phyloP scores from a whole-genome alignment of 495 filamentous ascomycete species.

The Penicillium alfredii region DNA sequence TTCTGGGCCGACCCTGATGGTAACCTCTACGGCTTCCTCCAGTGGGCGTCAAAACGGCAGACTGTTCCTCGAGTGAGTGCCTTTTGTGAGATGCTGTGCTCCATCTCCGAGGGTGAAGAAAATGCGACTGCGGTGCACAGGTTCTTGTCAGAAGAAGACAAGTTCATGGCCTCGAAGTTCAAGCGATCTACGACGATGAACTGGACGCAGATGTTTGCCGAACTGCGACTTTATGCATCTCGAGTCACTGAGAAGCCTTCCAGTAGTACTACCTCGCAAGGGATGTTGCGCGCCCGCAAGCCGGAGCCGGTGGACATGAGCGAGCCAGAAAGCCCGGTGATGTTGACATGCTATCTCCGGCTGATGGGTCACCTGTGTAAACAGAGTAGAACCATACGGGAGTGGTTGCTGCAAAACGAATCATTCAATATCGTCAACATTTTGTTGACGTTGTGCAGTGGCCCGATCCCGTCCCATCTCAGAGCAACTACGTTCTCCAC shows the following conservation, averaged over 20 bases:
- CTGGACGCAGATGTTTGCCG: conserved; percentile 88
- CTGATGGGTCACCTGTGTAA: conserved; percentile 72
- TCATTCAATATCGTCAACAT: conserved; percentile 56
- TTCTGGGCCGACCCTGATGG: conserved; percentile 89
- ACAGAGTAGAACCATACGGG: conserved; percentile 59
- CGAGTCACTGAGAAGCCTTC: conserved; percentile 61
- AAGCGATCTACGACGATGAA: conserved; percentile 74
- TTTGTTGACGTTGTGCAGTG: conserved; percentile 63
- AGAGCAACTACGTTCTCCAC: conserved; percentile 68
- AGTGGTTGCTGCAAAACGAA: conserved; percentile 61
- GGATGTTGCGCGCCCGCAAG: conserved; percentile 54
- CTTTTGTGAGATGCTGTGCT: conserved; percentile 90
- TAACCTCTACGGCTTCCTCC: conserved; percentile 86
- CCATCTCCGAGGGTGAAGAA: conserved; percentile 72
- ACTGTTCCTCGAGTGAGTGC: conserved; percentile 90
- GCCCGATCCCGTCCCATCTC: conserved; percentile 63
- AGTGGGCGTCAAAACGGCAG: conserved; percentile 88
- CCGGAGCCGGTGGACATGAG: conserved; percentile 61
- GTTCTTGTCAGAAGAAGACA: conserved; percentile 83
- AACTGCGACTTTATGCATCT: conserved; percentile 68
- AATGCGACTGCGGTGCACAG: conserved; percentile 75
- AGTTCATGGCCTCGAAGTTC: conserved; percentile 65
- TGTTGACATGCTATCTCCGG: conserved; percentile 88
- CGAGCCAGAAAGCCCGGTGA: conserved; percentile 80
- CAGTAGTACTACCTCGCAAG: conserved; percentile 38